These are phyloP conservation scores for Cornus controversa DNA, from an alignment of 148 eudicot species.

Conservation along the genomic window DNA sequence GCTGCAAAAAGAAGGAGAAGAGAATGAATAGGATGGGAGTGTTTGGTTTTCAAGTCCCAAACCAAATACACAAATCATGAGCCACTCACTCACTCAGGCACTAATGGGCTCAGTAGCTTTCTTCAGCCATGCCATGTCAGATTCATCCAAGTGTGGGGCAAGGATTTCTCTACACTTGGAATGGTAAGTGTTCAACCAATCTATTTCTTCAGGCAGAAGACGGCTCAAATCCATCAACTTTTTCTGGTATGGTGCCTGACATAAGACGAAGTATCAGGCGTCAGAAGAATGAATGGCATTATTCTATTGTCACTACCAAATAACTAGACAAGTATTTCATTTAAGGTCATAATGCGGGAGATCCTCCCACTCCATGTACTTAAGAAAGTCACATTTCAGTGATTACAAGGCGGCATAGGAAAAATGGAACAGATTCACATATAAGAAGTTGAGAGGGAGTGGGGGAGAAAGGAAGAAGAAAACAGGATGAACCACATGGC, in stretches of 20 bases:
- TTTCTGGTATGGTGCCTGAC: constrained; percentile 86
- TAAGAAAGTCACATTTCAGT: background rate
- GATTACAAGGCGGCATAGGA: background rate
- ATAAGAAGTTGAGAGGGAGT: too few relatives aligned
- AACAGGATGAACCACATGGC: too few relatives aligned
- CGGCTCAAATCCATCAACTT: constrained; percentile 69
- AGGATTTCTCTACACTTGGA: constrained; percentile 65
- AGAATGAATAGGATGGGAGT: too few relatives aligned
- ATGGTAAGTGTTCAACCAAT: constrained; percentile 78
- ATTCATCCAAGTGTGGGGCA: constrained; percentile 56
- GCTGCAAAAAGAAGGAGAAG: too few relatives aligned
- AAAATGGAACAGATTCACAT: background rate
- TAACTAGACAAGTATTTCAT: background rate
- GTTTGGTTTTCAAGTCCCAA: background rate
- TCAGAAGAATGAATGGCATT: background rate
- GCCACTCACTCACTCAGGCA: constrained; percentile 27
- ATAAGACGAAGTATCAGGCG: background rate
- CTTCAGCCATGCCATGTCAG: constrained; percentile 71
- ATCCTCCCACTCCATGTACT: too few relatives aligned
- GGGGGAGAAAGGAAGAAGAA: too few relatives aligned
- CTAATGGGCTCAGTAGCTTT: constrained; percentile 71
- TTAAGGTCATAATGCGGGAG: background rate
- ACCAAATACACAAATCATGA: background rate
- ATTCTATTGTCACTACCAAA: background rate
- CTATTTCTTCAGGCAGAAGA: constrained; percentile 70